These are phyloP conservation scores for Cyclanthera cordifolia DNA, from an alignment of 306 rosid species.

Conservation along the genomic window DNA sequence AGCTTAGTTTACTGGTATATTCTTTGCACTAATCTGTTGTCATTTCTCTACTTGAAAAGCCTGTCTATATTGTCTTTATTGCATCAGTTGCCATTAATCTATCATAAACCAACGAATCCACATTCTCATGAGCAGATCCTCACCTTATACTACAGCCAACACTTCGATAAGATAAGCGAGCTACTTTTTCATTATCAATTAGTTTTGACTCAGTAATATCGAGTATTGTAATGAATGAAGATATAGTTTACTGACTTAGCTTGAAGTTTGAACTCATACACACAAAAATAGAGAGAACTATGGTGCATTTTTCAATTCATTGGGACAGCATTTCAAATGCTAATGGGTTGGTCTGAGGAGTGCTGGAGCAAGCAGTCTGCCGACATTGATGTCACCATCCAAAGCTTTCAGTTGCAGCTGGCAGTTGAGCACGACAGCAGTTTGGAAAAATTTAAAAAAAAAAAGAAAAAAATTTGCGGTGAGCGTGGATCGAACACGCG, in stretches of 20 bases:
- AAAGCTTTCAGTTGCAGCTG: not conserved
- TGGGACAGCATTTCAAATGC: not conserved
- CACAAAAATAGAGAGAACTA: not conserved
- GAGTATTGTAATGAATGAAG: not conserved
- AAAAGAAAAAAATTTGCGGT: not conserved
- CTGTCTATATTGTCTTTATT: not conserved
- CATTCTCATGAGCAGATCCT: no score
- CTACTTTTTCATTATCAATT: no score
- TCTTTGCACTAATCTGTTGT: not conserved
- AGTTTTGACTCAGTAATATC: no score
- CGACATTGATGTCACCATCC: not conserved
- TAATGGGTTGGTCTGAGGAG: not conserved
- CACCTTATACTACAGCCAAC: no score
- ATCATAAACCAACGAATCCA: no score
- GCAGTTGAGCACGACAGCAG: not conserved
- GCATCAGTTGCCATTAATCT: not conserved
- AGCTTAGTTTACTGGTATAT: constrained; percentile 2
- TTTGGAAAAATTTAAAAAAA: not conserved
- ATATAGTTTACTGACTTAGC: not conserved
- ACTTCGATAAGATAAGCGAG: no score
- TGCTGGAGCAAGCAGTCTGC: not conserved
- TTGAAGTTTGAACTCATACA: not conserved
- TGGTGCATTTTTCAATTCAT: not conserved
- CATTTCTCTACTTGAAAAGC: not conserved
- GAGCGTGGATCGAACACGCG: constrained; percentile 26